Evolutionary conservation across 208 protist genomes (phyloP).

Genomic region (Vickermania ingenoplastis): DNA sequence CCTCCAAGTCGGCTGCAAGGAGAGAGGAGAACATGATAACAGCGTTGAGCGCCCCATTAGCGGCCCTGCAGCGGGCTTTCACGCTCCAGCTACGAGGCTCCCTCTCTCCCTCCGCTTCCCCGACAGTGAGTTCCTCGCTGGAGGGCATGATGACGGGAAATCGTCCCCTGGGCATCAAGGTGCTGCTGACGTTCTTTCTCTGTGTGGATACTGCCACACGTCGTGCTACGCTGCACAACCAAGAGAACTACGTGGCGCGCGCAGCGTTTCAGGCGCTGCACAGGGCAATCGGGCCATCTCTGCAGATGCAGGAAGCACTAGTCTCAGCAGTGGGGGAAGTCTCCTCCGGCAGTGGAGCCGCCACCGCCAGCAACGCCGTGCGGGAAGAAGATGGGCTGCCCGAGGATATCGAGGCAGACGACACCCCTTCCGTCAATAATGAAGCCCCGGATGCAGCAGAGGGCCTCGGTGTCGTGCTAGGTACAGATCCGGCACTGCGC

Average conservation of each 20-base stretch:
- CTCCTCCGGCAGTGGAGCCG: too few relatives aligned
- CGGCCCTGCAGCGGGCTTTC: background rate
- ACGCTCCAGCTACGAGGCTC: conserved; percentile 1
- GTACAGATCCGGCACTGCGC: background rate
- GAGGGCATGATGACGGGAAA: conserved; percentile 35
- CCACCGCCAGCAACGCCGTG: background rate
- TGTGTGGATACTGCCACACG: conserved; percentile 17
- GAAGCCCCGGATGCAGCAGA: too few relatives aligned
- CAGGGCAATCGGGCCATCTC: background rate
- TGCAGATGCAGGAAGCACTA: background rate
- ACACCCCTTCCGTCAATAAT: too few relatives aligned
- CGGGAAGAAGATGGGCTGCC: background rate
- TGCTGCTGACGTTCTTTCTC: conserved; percentile 30
- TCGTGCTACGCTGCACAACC: conserved; percentile 10
- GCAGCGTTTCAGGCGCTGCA: conserved; percentile 1
- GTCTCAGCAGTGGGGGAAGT: background rate
- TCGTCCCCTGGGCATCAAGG: conserved; percentile 11
- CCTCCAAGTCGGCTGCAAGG: background rate
- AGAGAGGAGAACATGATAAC: background rate
- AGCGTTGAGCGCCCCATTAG: background rate
- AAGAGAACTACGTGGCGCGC: conserved; percentile 17
- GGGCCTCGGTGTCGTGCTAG: background rate
- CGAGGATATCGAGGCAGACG: background rate
- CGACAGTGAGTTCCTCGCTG: conserved; percentile 32
- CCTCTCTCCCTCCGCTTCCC: conserved; percentile 19